These are phyloP conservation scores for Golubevia pallescens DNA, from an alignment of 1,284 basidiomycete species.

Conservation along the genomic window DNA sequence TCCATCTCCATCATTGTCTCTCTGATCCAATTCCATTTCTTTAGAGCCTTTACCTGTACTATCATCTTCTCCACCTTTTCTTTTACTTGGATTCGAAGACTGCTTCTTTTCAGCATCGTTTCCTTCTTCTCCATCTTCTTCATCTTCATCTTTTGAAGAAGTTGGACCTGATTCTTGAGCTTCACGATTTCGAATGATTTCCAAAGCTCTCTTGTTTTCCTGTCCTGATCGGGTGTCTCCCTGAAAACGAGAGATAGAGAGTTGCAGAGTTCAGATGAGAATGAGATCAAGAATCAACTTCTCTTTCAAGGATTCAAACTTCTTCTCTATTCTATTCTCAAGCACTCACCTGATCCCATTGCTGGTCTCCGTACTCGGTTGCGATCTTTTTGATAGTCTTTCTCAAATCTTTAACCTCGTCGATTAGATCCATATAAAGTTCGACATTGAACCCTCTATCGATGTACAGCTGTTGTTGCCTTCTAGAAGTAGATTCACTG, in stretches of 20 bases:
- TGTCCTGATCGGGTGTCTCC: constrained; percentile 36
- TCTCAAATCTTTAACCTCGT: constrained; percentile 44
- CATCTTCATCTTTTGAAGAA: background rate
- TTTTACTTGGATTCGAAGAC: too few relatives aligned
- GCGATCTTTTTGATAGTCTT: constrained; percentile 44
- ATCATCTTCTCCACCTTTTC: too few relatives aligned
- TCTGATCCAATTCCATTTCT: background rate
- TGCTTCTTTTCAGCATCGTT: background rate
- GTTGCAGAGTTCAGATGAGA: background rate
- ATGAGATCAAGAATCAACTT: too few relatives aligned
- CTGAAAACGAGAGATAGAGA: background rate
- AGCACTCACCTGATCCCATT: constrained; percentile 37
- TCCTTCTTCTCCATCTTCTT: background rate
- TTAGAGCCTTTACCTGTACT: background rate
- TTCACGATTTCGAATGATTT: constrained; percentile 27
- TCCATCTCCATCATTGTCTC: background rate
- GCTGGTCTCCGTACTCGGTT: constrained; percentile 42
- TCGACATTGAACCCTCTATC: constrained; percentile 46
- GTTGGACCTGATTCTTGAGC: background rate
- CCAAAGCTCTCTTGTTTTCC: constrained; percentile 41
- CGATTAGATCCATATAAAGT: constrained; percentile 28
- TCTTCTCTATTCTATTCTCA: too few relatives aligned
- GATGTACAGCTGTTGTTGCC: constrained; percentile 44
- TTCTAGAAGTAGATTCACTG: constrained; percentile 43
- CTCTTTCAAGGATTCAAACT: too few relatives aligned